Percentiles rank a stretch among this genome's conserved stretches.
Evolutionary conservation across 176 grass and related monocot species (phyloP).

Genomic region (Phyllostachys edulis): DNA sequence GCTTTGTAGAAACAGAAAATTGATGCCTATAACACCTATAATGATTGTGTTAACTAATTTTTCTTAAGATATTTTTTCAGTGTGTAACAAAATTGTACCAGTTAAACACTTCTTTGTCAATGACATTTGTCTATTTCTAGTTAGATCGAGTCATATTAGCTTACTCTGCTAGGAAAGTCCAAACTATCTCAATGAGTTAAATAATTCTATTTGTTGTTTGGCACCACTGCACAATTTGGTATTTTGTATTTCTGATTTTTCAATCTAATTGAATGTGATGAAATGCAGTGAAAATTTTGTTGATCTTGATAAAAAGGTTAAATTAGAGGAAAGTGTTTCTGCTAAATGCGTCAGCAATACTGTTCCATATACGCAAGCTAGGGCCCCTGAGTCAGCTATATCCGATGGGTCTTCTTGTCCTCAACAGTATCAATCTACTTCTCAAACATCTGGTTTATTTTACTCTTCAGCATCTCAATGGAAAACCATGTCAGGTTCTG

Average conservation of each 20-base stretch:
- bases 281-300: constrained; percentile 45
- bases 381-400: constrained; percentile 30
- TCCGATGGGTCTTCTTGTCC: constrained; percentile 46
- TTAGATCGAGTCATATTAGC: neutral
- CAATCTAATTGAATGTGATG: constrained; percentile 27
- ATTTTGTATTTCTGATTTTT: constrained; percentile 24
- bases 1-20: neutral
- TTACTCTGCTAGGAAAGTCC: constrained; percentile 2
- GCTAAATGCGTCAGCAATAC: constrained; percentile 33
- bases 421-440: constrained; percentile 47
- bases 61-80: neutral
- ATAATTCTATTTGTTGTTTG: constrained; percentile 8
- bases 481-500: constrained; percentile 30
- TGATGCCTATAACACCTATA: constrained; percentile 9
- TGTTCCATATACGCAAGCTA: constrained; percentile 23
- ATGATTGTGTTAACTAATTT: neutral
- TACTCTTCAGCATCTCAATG: constrained; percentile 37
- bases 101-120: neutral
- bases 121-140: constrained; percentile 1
- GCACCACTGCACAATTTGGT: neutral
- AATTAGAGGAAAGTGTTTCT: constrained; percentile 37
- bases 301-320: constrained; percentile 26
- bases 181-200: neutral
- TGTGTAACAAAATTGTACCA: neutral
- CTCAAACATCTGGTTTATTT: constrained; percentile 43